Conservation (phyloP, 192 early-diverging fungal genomes). For the Chytriomyces sp. region DNA sequence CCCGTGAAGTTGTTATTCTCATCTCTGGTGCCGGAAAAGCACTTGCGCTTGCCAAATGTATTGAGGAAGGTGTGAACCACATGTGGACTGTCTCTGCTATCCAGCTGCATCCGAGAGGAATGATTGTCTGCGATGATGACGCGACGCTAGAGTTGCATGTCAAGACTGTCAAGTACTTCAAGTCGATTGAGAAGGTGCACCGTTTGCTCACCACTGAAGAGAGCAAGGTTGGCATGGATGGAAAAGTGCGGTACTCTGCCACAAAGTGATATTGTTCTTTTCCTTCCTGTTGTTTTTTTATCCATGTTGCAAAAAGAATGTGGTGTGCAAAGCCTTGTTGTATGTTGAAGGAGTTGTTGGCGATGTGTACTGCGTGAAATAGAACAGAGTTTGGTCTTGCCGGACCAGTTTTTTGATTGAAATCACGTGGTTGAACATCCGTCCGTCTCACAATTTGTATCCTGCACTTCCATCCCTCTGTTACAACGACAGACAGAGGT, state of each 20-base stretch:
- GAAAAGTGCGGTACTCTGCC: conserved; percentile 22
- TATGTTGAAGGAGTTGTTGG: no score
- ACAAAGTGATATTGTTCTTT: neutral
- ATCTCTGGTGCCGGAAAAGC: conserved; percentile 89
- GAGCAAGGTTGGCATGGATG: conserved; percentile 26
- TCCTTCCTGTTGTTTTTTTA: neutral
- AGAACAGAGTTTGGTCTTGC: no score
- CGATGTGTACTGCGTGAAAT: no score
- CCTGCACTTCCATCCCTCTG: no score
- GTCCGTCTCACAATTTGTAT: no score
- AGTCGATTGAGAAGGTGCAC: conserved; percentile 84
- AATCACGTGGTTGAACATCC: no score
- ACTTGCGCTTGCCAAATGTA: conserved; percentile 80
- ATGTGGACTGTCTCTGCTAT: conserved; percentile 90
- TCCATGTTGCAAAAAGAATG: no score
- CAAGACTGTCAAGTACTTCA: conserved; percentile 89
- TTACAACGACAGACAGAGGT: no score
- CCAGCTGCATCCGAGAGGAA: conserved; percentile 77
- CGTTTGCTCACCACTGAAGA: conserved; percentile 40
- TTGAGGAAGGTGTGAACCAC: conserved; percentile 84
- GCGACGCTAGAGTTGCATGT: conserved; percentile 87
- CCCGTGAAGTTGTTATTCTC: conserved; percentile 81
- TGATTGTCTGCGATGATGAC: conserved; percentile 88
- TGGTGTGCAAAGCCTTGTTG: no score
- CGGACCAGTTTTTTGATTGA: no score